These are phyloP conservation scores for Panaeolus papilionaceus DNA, from an alignment of 768 basidiomycete genomes.

Conservation along the genomic window DNA sequence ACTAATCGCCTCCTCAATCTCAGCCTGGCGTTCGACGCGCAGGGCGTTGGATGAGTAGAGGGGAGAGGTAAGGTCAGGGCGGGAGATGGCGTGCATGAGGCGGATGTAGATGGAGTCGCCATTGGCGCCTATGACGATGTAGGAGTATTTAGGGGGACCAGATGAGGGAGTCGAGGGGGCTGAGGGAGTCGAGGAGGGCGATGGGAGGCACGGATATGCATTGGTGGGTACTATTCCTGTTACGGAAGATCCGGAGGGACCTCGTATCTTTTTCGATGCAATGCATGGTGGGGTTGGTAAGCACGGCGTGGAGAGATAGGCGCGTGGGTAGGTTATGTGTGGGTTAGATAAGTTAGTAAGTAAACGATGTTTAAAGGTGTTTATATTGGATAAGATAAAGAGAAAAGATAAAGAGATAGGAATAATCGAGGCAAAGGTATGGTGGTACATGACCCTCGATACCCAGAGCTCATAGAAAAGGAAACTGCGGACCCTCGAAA, in stretches of 20 bases:
- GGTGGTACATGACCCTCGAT: too few relatives aligned
- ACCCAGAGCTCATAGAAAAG: too few relatives aligned
- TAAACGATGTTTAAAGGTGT: not conserved
- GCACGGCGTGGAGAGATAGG: not conserved
- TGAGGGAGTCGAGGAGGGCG: slow-evolving; percentile 40
- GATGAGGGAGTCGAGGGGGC: not conserved
- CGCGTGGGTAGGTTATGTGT: not conserved
- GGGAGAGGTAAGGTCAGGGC: slow-evolving; percentile 64
- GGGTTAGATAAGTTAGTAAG: not conserved
- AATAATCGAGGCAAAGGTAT: too few relatives aligned
- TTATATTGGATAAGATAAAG: too few relatives aligned
- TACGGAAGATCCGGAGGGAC: slow-evolving; percentile 77
- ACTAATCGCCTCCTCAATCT: slow-evolving; percentile 69
- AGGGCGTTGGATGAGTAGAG: slow-evolving; percentile 60
- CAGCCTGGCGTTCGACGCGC: slow-evolving; percentile 65
- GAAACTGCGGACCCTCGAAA: too few relatives aligned
- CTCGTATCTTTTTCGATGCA: slow-evolving; percentile 52
- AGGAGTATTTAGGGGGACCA: slow-evolving; percentile 37
- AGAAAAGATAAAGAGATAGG: not conserved
- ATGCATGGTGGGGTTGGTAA: not conserved
- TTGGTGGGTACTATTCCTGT: slow-evolving; percentile 81
- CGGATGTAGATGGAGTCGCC: slow-evolving; percentile 73
- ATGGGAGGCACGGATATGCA: slow-evolving; percentile 69
- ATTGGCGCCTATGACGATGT: slow-evolving; percentile 76
- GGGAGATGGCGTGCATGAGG: slow-evolving; percentile 65